A percentile compares a stretch with the other conserved stretches of the same genome.
phyloP scores from a whole-genome alignment of 495 filamentous ascomycete species.

The Penicillium nucicola region DNA sequence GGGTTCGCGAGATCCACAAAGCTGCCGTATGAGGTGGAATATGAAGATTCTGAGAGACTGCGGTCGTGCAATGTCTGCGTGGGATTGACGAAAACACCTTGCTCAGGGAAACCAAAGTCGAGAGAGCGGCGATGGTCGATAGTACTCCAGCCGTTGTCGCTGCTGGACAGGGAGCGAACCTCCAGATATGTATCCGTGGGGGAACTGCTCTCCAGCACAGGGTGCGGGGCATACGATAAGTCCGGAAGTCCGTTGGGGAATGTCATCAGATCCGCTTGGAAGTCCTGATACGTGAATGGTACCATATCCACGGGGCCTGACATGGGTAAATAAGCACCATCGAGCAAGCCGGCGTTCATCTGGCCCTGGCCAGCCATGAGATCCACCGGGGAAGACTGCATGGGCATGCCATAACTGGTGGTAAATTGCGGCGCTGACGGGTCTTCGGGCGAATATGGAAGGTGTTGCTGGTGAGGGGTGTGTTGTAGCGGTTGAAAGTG shows the following conservation, averaged over 20 bases:
- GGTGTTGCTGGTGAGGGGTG: conserved; percentile 33
- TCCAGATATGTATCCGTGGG: conserved; percentile 81
- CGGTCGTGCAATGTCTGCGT: conserved; percentile 80
- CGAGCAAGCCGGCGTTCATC: conserved; percentile 63
- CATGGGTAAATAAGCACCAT: conserved; percentile 64
- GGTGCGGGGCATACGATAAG: conserved; percentile 44
- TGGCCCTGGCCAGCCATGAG: conserved; percentile 64
- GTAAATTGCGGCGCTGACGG: conserved; percentile 50
- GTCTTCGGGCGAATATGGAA: conserved; percentile 40
- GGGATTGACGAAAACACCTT: conserved; percentile 76
- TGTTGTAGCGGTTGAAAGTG: conserved; percentile 52
- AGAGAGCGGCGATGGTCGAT: conserved; percentile 62
- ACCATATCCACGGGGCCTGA: conserved; percentile 64
- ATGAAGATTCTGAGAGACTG: conserved; percentile 80
- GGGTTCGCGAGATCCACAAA: conserved; percentile 76
- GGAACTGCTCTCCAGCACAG: conserved; percentile 66
- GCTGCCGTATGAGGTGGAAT: conserved; percentile 70
- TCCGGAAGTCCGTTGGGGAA: conserved; percentile 56
- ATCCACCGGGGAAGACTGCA: conserved; percentile 63
- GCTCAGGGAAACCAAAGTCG: conserved; percentile 49
- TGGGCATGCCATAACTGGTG: conserved; percentile 45
- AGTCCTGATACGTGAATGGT: conserved; percentile 72
- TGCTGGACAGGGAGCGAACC: conserved; percentile 76
- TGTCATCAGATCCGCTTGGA: conserved; percentile 55
- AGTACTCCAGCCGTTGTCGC: conserved; percentile 79